Percentiles rank a stretch among this genome's conserved stretches.
Evolutionary conservation across 129 eudicot genomes (phyloP).

Genomic region (sunflower (Helianthus annuus)): DNA sequence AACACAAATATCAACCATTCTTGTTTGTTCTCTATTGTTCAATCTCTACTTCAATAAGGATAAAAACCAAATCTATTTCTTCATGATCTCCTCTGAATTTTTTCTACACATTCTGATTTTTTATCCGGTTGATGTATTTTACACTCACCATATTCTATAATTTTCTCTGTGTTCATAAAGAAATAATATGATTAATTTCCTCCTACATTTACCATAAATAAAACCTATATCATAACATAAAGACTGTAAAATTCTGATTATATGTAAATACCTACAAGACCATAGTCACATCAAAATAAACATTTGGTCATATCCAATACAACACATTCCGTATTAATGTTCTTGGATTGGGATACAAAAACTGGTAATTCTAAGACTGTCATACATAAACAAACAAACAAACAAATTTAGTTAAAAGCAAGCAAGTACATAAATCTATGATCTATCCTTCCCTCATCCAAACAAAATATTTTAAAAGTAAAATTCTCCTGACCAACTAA

Average conservation of each 20-base stretch:
- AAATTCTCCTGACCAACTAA: conserved; percentile 29
- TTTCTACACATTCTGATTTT: neutral
- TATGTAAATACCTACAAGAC: neutral
- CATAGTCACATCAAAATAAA: conserved; percentile 16
- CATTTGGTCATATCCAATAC: conserved; percentile 16
- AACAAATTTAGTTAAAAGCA: conserved; percentile 36
- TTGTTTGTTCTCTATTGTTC: neutral
- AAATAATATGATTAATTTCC: too few relatives aligned
- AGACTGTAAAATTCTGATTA: neutral
- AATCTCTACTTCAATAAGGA: neutral
- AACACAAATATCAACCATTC: neutral
- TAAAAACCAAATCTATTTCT: neutral
- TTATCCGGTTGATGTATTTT: too few relatives aligned
- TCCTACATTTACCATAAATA: neutral
- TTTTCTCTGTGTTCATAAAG: too few relatives aligned
- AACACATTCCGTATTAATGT: conserved; percentile 21
- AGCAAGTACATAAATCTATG: conserved; percentile 37
- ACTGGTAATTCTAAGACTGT: conserved; percentile 27
- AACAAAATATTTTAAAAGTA: conserved; percentile 34
- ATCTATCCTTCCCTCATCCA: conserved; percentile 29
- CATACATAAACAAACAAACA: conserved; percentile 32
- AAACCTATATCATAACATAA: neutral
- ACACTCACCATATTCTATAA: too few relatives aligned
- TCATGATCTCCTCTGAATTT: neutral
- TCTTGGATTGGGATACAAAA: conserved; percentile 36